Evolutionary conservation across 495 filamentous ascomycete species (phyloP).

Genomic region (Aspergillus sparsus): DNA sequence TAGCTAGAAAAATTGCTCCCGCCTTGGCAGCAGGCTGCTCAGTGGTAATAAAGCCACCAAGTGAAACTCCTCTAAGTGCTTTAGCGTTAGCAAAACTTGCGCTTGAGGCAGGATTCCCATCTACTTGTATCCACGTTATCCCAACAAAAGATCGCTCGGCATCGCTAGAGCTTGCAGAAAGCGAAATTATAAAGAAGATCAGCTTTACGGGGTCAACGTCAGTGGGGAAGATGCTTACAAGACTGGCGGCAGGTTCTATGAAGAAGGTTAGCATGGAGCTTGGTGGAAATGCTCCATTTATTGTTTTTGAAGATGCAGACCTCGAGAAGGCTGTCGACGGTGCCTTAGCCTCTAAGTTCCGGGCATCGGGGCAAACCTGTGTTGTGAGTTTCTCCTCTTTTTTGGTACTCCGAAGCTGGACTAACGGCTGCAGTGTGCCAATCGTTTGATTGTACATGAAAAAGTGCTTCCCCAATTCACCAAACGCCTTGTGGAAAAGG

Average conservation of each 20-base stretch:
- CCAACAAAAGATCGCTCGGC: constrained; percentile 59
- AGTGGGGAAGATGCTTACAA: constrained; percentile 53
- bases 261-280: constrained; percentile 68
- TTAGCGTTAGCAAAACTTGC: constrained; percentile 59
- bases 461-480: constrained; percentile 47
- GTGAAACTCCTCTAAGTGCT: constrained; percentile 57
- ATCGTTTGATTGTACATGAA: constrained; percentile 60
- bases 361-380: constrained; percentile 61
- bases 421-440: too few species aligned
- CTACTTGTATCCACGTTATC: constrained; percentile 61
- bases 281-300: constrained; percentile 66
- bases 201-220: constrained; percentile 64
- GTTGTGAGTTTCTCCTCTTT: too few species aligned
- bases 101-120: constrained; percentile 58
- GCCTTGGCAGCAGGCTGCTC: constrained; percentile 67
- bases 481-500: constrained; percentile 43
- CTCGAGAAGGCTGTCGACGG: constrained; percentile 53
- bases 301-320: constrained; percentile 67
- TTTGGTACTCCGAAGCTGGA: too few species aligned
- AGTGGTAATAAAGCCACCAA: constrained; percentile 46
- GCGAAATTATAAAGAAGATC: constrained; percentile 59
- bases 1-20: constrained; percentile 59
- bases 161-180: constrained; percentile 57
- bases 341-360: constrained; percentile 53
- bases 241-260: constrained; percentile 50